Evolutionary conservation across 2,329 filamentous ascomycete species (phyloP).

Genomic region (Nothopassalora personata): DNA sequence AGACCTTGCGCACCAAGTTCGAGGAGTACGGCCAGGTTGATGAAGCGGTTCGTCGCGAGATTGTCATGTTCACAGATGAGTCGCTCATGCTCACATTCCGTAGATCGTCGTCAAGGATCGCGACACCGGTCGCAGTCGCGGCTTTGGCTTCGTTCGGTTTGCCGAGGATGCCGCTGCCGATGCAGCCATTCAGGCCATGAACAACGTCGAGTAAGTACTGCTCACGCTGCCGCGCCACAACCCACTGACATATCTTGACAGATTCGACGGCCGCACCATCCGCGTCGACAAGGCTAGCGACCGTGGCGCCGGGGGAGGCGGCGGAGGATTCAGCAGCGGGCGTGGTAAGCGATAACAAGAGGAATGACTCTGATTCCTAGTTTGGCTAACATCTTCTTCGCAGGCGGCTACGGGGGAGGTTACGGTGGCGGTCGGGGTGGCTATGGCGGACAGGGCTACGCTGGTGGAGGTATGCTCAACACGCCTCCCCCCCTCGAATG

Average conservation of each 20-base stretch:
- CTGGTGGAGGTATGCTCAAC: conserved; percentile 10
- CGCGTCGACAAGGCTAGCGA: conserved; percentile 95
- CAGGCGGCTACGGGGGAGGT: conserved; percentile 21
- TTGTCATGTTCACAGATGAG: neutral
- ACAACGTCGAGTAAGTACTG: conserved; percentile 77
- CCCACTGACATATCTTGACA: conserved; percentile 35
- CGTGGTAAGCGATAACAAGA: conserved; percentile 27
- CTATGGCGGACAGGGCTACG: conserved; percentile 25
- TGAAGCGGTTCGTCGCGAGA: conserved; percentile 74
- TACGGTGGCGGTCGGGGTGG: conserved; percentile 24
- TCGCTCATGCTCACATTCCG: conserved; percentile 5
- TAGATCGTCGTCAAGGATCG: conserved; percentile 97
- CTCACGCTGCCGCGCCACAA: neutral
- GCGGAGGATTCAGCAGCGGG: conserved; percentile 39
- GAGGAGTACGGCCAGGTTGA: conserved; percentile 85
- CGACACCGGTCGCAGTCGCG: conserved; percentile 91
- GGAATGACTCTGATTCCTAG: neutral
- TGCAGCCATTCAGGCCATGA: conserved; percentile 71
- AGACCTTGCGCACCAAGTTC: conserved; percentile 81
- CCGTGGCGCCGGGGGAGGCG: conserved; percentile 58
- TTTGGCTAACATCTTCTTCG: neutral
- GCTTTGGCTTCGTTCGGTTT: conserved; percentile 95
- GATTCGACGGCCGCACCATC: conserved; percentile 90
- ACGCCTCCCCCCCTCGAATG: neutral
- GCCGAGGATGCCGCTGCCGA: conserved; percentile 69